Base-by-base conservation (phyloP, 2,329 filamentous ascomycete genomes). In the Madurella mycetomatis region DNA sequence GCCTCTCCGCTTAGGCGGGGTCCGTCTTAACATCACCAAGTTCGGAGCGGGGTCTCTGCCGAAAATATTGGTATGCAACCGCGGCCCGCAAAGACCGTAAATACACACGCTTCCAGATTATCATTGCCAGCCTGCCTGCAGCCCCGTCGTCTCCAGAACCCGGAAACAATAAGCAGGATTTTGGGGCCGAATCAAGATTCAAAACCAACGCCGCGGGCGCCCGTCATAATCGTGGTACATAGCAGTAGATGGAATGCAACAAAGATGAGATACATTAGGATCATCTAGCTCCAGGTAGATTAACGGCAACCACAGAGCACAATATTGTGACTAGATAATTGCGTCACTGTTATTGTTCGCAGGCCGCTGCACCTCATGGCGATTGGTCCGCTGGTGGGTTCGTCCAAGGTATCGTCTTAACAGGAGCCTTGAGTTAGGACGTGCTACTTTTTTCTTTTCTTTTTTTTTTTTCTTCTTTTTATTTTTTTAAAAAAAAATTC, bases 401-500 rank as follows among this genome's bases (percentile, higher is more conserved):
- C 25, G 25, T 4, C 25, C 4, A 7, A 25, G 3, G 25, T 25
- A 25, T 25, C 25, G 25, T 25, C 25, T 25, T 25, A 25, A 25
- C 25, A 25, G 25, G 4, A 7, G 25, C 25, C 25, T 7, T 25
- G 25, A 7, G 25, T 4, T 25, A 25, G 7, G 7, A 25, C 25
- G n/a, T n/a, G n/a, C n/a, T n/a, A n/a, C n/a, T n/a, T n/a, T n/a
- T n/a, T n/a, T n/a, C n/a, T n/a, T n/a, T n/a, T n/a, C n/a, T 25
- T 7, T 25, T 25, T 25, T 25, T 25, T 25, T 25, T 25, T 25
- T 25, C 25, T 25, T 25, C 25, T 25, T 25, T 7, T 25, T 25
- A 4, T 25, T 25, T 25, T 3, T 45, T n/a, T 41, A 41, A 42
- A 52, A 39, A 41, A 45, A 25, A 47, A 52, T 60, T 54, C 46